A percentile compares a stretch with the other conserved stretches of the same genome.
phyloP scores from a whole-genome alignment of 1,139 yeast genomes.

The Pichia sp. region DNA sequence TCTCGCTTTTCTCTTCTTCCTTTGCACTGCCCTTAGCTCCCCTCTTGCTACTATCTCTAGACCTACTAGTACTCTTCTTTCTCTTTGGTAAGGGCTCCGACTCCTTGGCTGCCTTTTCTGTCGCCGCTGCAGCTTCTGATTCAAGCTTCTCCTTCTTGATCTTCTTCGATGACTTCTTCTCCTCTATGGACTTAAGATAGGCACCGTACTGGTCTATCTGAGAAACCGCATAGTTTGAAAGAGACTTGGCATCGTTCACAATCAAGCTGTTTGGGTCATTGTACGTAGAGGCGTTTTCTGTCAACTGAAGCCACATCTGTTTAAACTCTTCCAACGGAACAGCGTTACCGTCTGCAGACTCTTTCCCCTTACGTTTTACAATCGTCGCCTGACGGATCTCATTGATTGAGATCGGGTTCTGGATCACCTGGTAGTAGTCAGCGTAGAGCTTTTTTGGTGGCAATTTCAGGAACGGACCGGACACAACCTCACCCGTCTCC shows the following conservation, averaged over 20 bases:
- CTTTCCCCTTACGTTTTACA: constrained; percentile 14
- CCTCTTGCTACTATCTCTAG: not conserved
- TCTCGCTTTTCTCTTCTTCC: not conserved
- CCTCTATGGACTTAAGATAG: not conserved
- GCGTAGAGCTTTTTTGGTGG: constrained; percentile 43
- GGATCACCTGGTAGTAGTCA: constrained; percentile 67
- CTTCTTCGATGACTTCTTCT: not conserved
- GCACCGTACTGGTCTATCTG: constrained; percentile 14
- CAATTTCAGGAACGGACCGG: constrained; percentile 23
- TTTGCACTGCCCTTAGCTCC: not conserved
- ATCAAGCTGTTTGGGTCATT: constrained; percentile 62
- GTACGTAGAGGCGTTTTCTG: constrained; percentile 57
- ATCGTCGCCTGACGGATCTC: constrained; percentile 46
- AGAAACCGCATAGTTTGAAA: constrained; percentile 40
- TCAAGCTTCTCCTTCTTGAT: not conserved
- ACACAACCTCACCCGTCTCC: constrained; percentile 14
- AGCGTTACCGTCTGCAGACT: constrained; percentile 5
- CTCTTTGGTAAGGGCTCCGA: not conserved
- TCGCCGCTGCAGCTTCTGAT: not conserved
- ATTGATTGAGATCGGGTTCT: constrained; percentile 60
- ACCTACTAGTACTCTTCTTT: not conserved
- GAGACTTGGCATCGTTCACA: constrained; percentile 49
- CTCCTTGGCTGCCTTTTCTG: not conserved
- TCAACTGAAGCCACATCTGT: constrained; percentile 51
- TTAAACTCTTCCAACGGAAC: constrained; percentile 38